Evolutionary conservation across 768 basidiomycete genomes (phyloP).

Genomic region (Trametes cubensis): DNA sequence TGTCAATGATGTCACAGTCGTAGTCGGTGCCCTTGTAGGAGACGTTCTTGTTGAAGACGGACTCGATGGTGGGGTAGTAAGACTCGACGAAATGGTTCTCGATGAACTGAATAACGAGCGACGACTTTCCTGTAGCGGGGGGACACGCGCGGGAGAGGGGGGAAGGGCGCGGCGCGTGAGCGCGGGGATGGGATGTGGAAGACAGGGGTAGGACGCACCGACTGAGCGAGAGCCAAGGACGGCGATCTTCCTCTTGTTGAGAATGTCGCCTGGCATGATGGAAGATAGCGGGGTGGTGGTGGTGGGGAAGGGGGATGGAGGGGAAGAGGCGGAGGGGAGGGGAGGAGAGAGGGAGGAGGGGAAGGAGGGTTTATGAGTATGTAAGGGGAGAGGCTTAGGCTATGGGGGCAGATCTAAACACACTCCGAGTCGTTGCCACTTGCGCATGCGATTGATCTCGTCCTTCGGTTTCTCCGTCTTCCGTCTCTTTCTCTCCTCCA

Average conservation of each 20-base stretch:
- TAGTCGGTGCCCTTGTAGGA: conserved; percentile 89
- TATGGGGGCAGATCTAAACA: too few relatives aligned
- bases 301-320: not conserved
- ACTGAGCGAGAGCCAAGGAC: conserved; percentile 87
- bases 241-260: conserved; percentile 88
- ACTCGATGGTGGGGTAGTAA: conserved; percentile 96
- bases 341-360: conserved; percentile 10
- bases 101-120: conserved; percentile 90
- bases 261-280: conserved; percentile 40
- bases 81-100: conserved; percentile 89
- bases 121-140: conserved; percentile 78
- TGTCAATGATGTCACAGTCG: conserved; percentile 97
- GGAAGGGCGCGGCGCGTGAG: conserved; percentile 6
- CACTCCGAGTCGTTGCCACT: too few relatives aligned
- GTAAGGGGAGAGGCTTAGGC: not conserved
- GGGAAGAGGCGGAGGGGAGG: conserved; percentile 18
- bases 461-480: conserved; percentile 4
- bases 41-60: conserved; percentile 82
- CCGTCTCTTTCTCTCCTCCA: not conserved
- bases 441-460: not conserved
- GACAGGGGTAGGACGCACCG: conserved; percentile 53
- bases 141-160: conserved; percentile 6
- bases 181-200: conserved; percentile 5
- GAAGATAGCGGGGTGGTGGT: conserved; percentile 16
- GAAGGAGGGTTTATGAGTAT: conserved; percentile 10